Evolutionary conservation across 2,329 filamentous ascomycete species (phyloP).

Genomic region (Zasmidium angulare): DNA sequence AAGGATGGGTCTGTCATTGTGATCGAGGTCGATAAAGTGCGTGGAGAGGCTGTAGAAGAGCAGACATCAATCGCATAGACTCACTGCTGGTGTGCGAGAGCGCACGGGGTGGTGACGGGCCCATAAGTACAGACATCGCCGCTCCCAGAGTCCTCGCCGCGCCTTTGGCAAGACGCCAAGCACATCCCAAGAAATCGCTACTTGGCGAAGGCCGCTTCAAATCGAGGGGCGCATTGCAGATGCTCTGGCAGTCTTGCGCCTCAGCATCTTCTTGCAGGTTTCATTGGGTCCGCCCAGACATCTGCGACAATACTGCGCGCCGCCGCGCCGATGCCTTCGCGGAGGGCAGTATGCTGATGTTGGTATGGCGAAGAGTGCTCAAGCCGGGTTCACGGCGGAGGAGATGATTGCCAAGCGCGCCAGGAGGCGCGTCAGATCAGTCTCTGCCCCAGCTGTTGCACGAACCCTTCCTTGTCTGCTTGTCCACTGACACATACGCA

Average conservation of each 20-base stretch:
- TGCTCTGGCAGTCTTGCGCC: slow-evolving; percentile 6
- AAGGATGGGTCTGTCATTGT: slow-evolving; percentile 23
- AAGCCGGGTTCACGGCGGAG: not conserved
- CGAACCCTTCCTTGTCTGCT: not conserved
- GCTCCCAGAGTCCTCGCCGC: slow-evolving; percentile 10
- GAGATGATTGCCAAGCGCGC: not conserved
- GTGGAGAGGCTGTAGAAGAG: not conserved
- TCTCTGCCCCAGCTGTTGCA: not conserved
- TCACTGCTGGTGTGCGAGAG: slow-evolving; percentile 5
- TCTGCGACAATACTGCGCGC: slow-evolving; percentile 7
- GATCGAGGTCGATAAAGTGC: slow-evolving; percentile 4
- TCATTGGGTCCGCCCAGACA: slow-evolving; percentile 16
- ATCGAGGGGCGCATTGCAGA: not conserved
- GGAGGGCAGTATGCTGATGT: not conserved
- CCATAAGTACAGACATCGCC: slow-evolving; percentile 17
- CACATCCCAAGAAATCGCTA: slow-evolving; percentile 8
- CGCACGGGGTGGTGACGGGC: slow-evolving; percentile 9
- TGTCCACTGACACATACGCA: not conserved
- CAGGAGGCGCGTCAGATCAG: not conserved
- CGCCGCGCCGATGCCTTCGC: not conserved
- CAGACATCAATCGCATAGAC: slow-evolving; percentile 13
- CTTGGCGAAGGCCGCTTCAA: slow-evolving; percentile 9
- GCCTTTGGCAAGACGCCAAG: slow-evolving; percentile 10
- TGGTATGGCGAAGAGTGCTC: not conserved
- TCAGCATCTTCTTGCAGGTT: slow-evolving; percentile 14